Base-by-base conservation (phyloP, 208 protist species). In the Trypanosoma rangeli region DNA sequence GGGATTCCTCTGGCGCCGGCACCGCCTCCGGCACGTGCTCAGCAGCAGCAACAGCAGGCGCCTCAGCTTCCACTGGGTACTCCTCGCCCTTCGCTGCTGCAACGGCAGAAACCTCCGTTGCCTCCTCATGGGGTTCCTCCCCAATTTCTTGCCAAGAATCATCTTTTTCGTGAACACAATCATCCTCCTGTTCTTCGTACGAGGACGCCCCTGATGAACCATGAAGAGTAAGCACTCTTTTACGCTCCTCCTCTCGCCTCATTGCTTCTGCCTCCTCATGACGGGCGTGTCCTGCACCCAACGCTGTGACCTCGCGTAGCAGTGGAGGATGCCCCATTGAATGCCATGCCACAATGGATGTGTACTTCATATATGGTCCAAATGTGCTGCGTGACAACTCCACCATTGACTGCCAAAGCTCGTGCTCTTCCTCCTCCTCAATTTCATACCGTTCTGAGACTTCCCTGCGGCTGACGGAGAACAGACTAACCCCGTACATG, bases 401-500 rank as follows among this genome's bases (percentile, higher is more conserved):
- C 15, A 75, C 44, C 35, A 87, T 61, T 24, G 80, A 50, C 9
- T 60, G 53, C 57, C 66, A 90, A 22, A 87, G 58, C n/a, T 54
- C 64, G 28, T 78, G 66, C 3, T 37, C 20, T 65, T 85, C 81
- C 61, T 70, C 66, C 29, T 91, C 70, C 59, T 86, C 75, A 46
- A 94, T 74, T 64, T 80, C 75, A 42, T 80, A 84, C 26, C 88
- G 85, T 22, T 59, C 37, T 0, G 78, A 48, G 26, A 91, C 67
- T 68, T 94, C 85, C 7, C 44, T 57, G 29, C 88, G 88, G 54
- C 76, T 79, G 2, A 79, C 60, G 3, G 73, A 68, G 63, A 88
- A 94, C 3, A 94, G 68, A 4, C 82, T 82, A 5, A 80, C 67
- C 16, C 79, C 74, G 60, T 88, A 91, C 58, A 80, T 78, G 37